Evolutionary conservation across 805 yeast genomes (phyloP).

Genomic region (Yamadazyma philogaea): DNA sequence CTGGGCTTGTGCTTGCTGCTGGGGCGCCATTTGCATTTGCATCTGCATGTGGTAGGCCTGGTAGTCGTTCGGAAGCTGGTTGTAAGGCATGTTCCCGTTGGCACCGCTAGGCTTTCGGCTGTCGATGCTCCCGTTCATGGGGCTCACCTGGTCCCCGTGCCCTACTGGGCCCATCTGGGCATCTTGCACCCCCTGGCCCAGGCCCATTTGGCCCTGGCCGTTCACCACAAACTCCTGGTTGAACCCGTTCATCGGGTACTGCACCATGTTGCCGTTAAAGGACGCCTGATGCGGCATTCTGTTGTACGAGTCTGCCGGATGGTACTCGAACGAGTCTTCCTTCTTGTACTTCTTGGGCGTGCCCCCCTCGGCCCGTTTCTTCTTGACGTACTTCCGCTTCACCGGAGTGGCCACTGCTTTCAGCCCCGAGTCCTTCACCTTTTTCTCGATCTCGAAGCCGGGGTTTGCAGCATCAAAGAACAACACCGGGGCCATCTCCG

Average conservation of each 20-base stretch:
- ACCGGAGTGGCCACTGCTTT: conserved; percentile 39
- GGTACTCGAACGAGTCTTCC: conserved; percentile 13
- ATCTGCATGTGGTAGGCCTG: conserved; percentile 22
- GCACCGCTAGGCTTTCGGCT: too few species aligned
- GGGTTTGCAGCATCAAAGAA: conserved; percentile 38
- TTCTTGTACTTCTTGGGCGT: conserved; percentile 40
- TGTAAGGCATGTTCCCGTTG: neutral
- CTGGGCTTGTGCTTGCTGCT: conserved; percentile 15
- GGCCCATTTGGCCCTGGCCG: neutral
- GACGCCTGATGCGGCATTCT: conserved; percentile 13
- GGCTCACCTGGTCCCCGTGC: neutral
- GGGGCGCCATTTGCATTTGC: conserved; percentile 26
- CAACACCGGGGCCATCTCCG: conserved; percentile 41
- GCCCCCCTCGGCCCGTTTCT: conserved; percentile 63
- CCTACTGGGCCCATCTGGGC: too few species aligned
- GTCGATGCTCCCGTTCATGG: neutral
- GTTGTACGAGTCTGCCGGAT: conserved; percentile 14
- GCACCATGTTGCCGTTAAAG: conserved; percentile 7
- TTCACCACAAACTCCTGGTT: conserved; percentile 2
- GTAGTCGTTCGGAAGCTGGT: conserved; percentile 17
- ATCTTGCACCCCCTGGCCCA: neutral
- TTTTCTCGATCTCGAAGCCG: conserved; percentile 31
- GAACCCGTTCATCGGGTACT: conserved; percentile 8
- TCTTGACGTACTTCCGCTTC: conserved; percentile 44
- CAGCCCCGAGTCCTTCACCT: conserved; percentile 28